Conservation (phyloP, 805 yeast genomes). For the Ogataea pilisensis region DNA sequence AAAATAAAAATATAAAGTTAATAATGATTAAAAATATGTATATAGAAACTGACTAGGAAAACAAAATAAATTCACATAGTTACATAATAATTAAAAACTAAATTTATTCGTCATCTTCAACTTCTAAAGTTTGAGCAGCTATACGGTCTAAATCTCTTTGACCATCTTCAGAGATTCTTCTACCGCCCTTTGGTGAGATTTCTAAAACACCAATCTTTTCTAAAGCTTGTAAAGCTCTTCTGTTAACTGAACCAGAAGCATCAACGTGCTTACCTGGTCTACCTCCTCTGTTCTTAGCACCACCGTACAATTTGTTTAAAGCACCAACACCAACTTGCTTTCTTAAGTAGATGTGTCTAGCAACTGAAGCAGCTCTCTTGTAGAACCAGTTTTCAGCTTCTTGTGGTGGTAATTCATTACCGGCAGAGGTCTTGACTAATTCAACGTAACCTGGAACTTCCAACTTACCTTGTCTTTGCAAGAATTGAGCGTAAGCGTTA, state of each 20-base stretch:
- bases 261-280: slow-evolving; percentile 98
- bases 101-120: slow-evolving; percentile 60
- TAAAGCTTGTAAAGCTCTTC: slow-evolving; percentile 96
- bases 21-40: slow-evolving; percentile 2
- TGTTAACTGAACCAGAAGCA: slow-evolving; percentile 99
- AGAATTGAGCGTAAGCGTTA: slow-evolving; percentile 99
- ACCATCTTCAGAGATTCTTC: slow-evolving; percentile 98
- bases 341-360: slow-evolving; percentile 99
- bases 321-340: slow-evolving; percentile 99
- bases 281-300: slow-evolving; percentile 98
- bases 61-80: slow-evolving; percentile 1
- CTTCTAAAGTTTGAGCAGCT: slow-evolving; percentile 97
- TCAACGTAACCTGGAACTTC: slow-evolving; percentile 99
- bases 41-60: slow-evolving; percentile 6
- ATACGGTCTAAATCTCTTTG: slow-evolving; percentile 99
- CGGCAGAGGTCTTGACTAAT: slow-evolving; percentile 97
- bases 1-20: background rate
- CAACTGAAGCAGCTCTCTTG: slow-evolving; percentile 99
- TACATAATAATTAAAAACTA: slow-evolving; percentile 7
- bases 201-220: slow-evolving; percentile 98
- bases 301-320: slow-evolving; percentile 98
- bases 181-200: slow-evolving; percentile 96
- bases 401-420: slow-evolving; percentile 99
- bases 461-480: slow-evolving; percentile 99
- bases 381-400: slow-evolving; percentile 99